Conservation (phyloP, 495 filamentous ascomycete species). For the Aspergillus panamensis region DNA sequence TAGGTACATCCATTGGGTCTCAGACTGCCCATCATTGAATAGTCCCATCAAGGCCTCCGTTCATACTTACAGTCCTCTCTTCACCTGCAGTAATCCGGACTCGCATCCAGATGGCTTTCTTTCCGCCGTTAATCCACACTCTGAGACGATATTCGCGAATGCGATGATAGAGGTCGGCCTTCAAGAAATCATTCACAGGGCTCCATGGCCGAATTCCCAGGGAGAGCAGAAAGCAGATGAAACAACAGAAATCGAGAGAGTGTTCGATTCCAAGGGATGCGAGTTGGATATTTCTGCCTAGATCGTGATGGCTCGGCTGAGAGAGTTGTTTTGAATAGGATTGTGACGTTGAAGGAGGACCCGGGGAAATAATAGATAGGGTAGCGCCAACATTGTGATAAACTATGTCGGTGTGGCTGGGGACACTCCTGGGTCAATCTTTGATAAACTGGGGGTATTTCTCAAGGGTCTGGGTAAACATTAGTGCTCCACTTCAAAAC, state of each 20-base stretch:
- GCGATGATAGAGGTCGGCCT: conserved; percentile 3
- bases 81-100: conserved; percentile 1
- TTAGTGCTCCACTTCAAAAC: no score
- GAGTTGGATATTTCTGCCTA: conserved; percentile 7
- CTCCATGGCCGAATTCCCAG: not conserved
- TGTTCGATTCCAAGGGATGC: conserved; percentile 4
- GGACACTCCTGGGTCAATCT: no score
- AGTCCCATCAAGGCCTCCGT: conserved; percentile 2
- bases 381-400: not conserved
- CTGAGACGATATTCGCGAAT: not conserved
- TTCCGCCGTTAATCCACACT: conserved; percentile 1
- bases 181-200: not conserved
- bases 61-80: not conserved
- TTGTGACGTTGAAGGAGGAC: conserved; percentile 10
- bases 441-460: no score
- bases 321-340: conserved; percentile 3
- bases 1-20: conserved; percentile 5
- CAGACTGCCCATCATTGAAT: conserved; percentile 1
- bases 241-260: not conserved
- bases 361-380: not conserved
- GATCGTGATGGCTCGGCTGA: not conserved
- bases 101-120: conserved; percentile 1
- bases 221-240: not conserved
- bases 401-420: no score
- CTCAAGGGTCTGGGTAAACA: no score